Conservation (phyloP, 148 eudicot species). For the Diospyros lotus region DNA sequence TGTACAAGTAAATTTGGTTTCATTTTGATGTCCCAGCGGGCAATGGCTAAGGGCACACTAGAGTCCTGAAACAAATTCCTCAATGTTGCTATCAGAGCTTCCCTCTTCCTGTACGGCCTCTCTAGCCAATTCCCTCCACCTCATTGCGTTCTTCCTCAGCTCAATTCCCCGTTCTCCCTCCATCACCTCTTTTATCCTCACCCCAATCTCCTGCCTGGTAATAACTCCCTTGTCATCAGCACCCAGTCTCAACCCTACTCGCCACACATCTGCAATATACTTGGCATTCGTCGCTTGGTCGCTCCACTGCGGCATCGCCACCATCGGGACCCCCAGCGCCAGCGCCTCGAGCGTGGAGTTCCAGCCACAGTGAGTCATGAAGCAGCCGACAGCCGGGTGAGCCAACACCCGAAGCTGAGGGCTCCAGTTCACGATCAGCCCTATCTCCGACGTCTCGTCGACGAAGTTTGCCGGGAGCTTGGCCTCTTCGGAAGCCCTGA, state of each 20-base stretch:
- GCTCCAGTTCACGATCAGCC: slow-evolving; percentile 46
- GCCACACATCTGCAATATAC: slow-evolving; percentile 34
- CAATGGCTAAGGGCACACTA: too few species aligned
- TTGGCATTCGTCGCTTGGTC: slow-evolving; percentile 46
- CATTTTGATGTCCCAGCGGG: too few species aligned
- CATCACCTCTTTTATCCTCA: slow-evolving; percentile 30
- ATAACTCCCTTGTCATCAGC: slow-evolving; percentile 23
- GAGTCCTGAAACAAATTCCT: slow-evolving; percentile 22
- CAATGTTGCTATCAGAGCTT: slow-evolving; percentile 38
- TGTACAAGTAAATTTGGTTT: too few species aligned
- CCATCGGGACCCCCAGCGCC: slow-evolving; percentile 42
- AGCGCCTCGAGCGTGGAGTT: slow-evolving; percentile 52
- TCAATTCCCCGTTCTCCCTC: slow-evolving; percentile 26
- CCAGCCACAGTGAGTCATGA: slow-evolving; percentile 56
- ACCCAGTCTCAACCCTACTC: slow-evolving; percentile 30
- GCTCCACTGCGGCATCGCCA: slow-evolving; percentile 40
- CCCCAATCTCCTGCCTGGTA: slow-evolving; percentile 22
- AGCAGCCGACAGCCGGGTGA: slow-evolving; percentile 35
- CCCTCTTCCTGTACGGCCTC: slow-evolving; percentile 44
- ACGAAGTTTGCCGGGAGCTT: slow-evolving; percentile 32
- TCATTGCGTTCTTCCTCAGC: slow-evolving; percentile 24
- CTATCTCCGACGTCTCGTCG: slow-evolving; percentile 19
- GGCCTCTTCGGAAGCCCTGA: slow-evolving; percentile 37
- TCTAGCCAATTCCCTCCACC: slow-evolving; percentile 28
- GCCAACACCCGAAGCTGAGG: slow-evolving; percentile 37